Evolutionary conservation across 257 asterid species (phyloP), one percentile per base, ranked within the genome.

Genomic region (Rehmannia glutinosa): DNA sequence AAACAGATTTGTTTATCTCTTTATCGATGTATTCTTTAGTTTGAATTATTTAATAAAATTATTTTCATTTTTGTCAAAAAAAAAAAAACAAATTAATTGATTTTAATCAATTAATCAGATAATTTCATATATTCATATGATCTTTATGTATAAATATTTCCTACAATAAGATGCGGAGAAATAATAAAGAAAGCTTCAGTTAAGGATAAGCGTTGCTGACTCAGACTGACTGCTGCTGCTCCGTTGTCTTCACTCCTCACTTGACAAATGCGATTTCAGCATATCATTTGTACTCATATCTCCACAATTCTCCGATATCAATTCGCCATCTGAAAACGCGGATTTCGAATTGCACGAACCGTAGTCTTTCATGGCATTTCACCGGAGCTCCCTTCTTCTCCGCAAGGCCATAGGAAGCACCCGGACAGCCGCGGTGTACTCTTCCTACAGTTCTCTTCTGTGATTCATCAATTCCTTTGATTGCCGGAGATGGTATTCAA

Each of bases 351-450:
- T 66, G 69, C 52, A 32, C 33, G 23, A 28, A 38, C 46, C 5
- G 50, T 21, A 33, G 43, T 11, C 39, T 42, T 45, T 73, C 19
- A 89, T 86, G 96, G 85, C 90, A 16, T 77, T 84, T 71, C 66
- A 58, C 69, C 83, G 86, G 46, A 80, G 79, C 75, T 76, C 84
- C 9, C 41, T 47, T 43, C 71, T 78, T 33, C 70, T 89, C 64
- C 86, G 90, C 59, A 75, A 61, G 78, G 81, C 75, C 28, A 21
- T 81, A 46, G 28, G 64, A 71, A 59, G 62, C 76, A 20, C 68
- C 67, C 80, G 75, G 9, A 43, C 55, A 2, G 42, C 80, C 16
- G 53, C 73, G 9, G 70, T 23, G 55, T 45, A 24, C 45, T 49
- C 74, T 49, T 71, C 78, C 30, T 38, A 33, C 66, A 46, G 12